A percentile compares a stretch with the other conserved stretches of the same genome.
Evolutionary conservation across 352 stramenopile species (phyloP).

Genomic region (Hyaloperonospora brassicae): DNA sequence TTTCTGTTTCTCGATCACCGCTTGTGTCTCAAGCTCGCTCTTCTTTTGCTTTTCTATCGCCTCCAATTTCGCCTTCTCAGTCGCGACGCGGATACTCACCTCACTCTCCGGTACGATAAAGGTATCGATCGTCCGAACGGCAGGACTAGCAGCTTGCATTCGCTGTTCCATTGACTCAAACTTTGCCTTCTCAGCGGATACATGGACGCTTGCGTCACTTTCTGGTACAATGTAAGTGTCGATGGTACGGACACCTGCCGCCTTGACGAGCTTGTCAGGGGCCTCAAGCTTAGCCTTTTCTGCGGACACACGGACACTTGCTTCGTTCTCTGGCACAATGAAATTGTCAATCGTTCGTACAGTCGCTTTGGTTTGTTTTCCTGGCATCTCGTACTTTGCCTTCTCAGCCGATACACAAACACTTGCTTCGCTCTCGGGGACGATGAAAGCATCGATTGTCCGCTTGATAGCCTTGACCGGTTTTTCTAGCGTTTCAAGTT

Average conservation of each 20-base stretch:
- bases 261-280: constrained; percentile 4
- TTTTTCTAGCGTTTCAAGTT: constrained; percentile 38
- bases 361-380: constrained; percentile 21
- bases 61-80: constrained; percentile 38
- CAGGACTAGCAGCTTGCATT: constrained; percentile 16
- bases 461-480: constrained; percentile 14
- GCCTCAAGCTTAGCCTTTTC: constrained; percentile 22
- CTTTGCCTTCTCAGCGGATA: constrained; percentile 33
- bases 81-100: constrained; percentile 28
- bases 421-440: constrained; percentile 19
- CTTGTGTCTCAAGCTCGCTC: constrained; percentile 26
- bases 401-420: constrained; percentile 28
- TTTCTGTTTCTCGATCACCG: constrained; percentile 20
- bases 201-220: constrained; percentile 27
- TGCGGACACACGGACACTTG: constrained; percentile 18
- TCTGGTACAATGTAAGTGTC: constrained; percentile 34
- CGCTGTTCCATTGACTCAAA: constrained; percentile 35
- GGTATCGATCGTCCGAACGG: constrained; percentile 26
- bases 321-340: constrained; percentile 14
- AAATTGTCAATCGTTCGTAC: constrained; percentile 19
- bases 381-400: constrained; percentile 23
- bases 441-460: constrained; percentile 29
- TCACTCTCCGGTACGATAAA: constrained; percentile 33
- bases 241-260: constrained; percentile 15
- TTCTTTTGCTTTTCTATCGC: constrained; percentile 35